These are phyloP conservation scores for Apiosordaria backusii DNA, from an alignment of 495 filamentous ascomycete species.

Conservation along the genomic window DNA sequence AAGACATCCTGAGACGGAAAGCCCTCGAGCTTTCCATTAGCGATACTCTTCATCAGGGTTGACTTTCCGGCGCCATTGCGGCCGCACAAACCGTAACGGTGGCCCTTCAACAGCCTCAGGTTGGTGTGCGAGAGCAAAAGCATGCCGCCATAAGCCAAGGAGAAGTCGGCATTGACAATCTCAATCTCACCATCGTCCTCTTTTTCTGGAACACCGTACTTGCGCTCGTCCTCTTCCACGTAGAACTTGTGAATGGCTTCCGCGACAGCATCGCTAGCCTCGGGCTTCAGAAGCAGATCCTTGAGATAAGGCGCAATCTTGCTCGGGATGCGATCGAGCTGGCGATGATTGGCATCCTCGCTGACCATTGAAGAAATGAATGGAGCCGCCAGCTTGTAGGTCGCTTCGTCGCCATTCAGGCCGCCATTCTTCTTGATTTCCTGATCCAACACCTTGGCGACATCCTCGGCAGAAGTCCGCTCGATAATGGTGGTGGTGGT, in stretches of 20 bases:
- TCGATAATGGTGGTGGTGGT: conserved; percentile 59
- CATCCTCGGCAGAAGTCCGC: conserved; percentile 69
- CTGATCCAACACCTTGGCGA: conserved; percentile 67
- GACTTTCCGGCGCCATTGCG: conserved; percentile 98
- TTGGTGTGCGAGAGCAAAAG: conserved; percentile 95
- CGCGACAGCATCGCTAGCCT: conserved; percentile 57
- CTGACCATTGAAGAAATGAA: conserved; percentile 85
- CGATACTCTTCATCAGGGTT: conserved; percentile 95
- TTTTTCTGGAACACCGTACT: conserved; percentile 78
- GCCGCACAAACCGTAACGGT: conserved; percentile 94
- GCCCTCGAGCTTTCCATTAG: conserved; percentile 91
- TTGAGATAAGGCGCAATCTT: conserved; percentile 71
- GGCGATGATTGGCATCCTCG: conserved; percentile 83
- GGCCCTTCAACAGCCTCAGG: conserved; percentile 87
- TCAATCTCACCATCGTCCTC: conserved; percentile 80
- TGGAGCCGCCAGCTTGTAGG: conserved; percentile 63
- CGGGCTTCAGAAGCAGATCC: conserved; percentile 57
- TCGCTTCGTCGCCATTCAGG: conserved; percentile 58
- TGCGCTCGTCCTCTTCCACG: conserved; percentile 77
- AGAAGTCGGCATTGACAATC: conserved; percentile 98
- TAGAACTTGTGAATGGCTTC: conserved; percentile 66
- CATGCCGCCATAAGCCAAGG: conserved; percentile 97
- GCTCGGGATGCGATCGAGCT: conserved; percentile 64
- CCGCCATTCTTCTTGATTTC: conserved; percentile 68
- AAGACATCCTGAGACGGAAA: conserved; percentile 90